phyloP scores from a whole-genome alignment of 805 yeast genomes.

The Torulaspora delbrueckii region DNA sequence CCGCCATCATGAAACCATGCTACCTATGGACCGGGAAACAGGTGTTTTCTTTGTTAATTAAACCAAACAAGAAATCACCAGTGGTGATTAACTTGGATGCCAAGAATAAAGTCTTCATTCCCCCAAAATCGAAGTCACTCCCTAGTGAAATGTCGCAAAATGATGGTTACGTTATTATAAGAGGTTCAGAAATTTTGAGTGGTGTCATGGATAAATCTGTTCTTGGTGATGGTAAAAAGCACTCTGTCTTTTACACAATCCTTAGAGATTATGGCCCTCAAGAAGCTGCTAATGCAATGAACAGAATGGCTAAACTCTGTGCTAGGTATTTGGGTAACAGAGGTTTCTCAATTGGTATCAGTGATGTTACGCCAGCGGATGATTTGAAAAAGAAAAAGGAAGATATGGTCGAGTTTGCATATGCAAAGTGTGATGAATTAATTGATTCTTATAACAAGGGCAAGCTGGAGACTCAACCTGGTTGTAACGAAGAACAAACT shows the following conservation, averaged over 20 bases:
- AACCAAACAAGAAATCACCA: conserved; percentile 69
- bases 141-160: conserved; percentile 96
- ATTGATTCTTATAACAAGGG: conserved; percentile 76
- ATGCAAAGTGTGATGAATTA: conserved; percentile 83
- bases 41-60: conserved; percentile 79
- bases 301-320: conserved; percentile 98
- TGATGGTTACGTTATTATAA: conserved; percentile 87
- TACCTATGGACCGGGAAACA: conserved; percentile 97
- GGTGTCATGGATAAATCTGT: conserved; percentile 97
- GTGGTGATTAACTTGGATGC: conserved; percentile 91
- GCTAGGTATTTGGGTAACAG: conserved; percentile 92
- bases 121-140: conserved; percentile 60
- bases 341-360: conserved; percentile 96
- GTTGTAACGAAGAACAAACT: conserved; percentile 98
- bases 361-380: conserved; percentile 90
- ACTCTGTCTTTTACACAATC: conserved; percentile 91
- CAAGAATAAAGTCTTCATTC: conserved; percentile 80
- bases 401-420: conserved; percentile 83
- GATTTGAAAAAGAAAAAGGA: conserved; percentile 76
- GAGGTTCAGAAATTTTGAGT: conserved; percentile 82
- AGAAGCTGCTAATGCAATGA: conserved; percentile 95
- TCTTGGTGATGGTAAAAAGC: conserved; percentile 96
- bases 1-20: conserved; percentile 84
- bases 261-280: conserved; percentile 94
- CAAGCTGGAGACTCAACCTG: conserved; percentile 94